Base-by-base conservation (phyloP, 2,329 filamentous ascomycete species). In the Epichloe gansuensis region DNA sequence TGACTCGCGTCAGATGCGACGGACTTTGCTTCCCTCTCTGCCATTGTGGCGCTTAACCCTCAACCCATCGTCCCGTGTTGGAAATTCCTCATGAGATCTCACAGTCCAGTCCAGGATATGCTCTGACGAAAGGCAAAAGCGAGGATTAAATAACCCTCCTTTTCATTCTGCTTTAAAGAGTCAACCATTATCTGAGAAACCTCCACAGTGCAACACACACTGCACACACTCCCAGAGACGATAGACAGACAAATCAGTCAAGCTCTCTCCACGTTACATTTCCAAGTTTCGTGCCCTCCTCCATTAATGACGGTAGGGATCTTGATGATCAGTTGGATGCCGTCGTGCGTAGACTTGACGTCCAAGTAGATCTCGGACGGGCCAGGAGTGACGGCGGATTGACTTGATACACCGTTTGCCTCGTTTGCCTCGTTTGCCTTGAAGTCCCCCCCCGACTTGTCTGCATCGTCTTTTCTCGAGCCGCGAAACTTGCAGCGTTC, bases 301-400 rank as follows among this genome's bases (percentile, higher is more conserved):
- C 78, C 70, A 4, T 71, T 71, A 58, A 79, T 78, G 27, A 77
- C 72, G 2, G 75, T 79, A 25, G 76, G 76, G 53, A 79, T 79
- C 58, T 76, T 74, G 57, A 79, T 78, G 27, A 73, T 77, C 50
- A 79, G 61, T 62, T 79, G 76, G 57, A 79, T 78, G 2, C 76
- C 76, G 51, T 79, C 76, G 41, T 70, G 75, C 4, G 76, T 80
- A 36, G 75, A 78, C 62, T 76, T 77, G 53, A 80, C 74, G 56
- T 80, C 76, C 52, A 80, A 59, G 57, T 75, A 79, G 31, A 80
- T 72, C 59, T 80, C 76, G 2, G 75, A 75, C 3, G 75, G 74
- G 54, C 66, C 69, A 21, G 71, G 71, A 17, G 53, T 51, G 4
- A 61, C 39, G 11, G 36, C 3, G 9, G 34, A 7, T 6, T 15